Evolutionary conservation across 805 yeast genomes (phyloP), one percentile per base, ranked within the genome.

Genomic region (Wickerhamomyces chaumierensis): DNA sequence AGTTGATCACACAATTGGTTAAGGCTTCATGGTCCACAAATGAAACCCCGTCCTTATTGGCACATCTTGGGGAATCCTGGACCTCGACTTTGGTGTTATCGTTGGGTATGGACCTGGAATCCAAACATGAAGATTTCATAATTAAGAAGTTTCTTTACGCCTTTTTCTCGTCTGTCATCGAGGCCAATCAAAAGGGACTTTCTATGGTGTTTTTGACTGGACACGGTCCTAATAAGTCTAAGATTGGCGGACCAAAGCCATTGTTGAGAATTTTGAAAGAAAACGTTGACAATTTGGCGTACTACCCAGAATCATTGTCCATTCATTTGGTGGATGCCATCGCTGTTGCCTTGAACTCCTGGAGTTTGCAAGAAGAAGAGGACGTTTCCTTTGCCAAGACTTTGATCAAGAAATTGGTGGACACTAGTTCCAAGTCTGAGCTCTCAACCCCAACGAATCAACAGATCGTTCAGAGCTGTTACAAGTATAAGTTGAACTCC

Each of bases 151-250:
- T 71, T 7, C 55, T 80, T 13, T 80, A 77, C 51, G 75, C 71
- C 40, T 79, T 83, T 43, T 71, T 83, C 38, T 69, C 85, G 18
- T 66, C 83, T 0, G 74, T 81, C 3, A 68, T 81, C 71, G 74
- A 70, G 41, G 81, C 84, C 5, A 73, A 75, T 35, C 92, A 83
- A 55, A 84, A 82, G 53, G 94, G 92, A 2, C 56, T 83, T n/a
- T 69, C 88, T 0, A 75, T 80, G 36, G 63, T 78, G 19, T 75
- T 83, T 45, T 65, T 82, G 27, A 78, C 82, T 54, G 77, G 85
- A 18, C 52, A 69, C 54, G 52, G 46, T 18, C 46, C 39, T 20
- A 37, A 41, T 36, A 38, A 48, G 41, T 34, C 44, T 38, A 28
- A 42, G 11, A 13, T 31, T 15, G 29, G 29, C 4, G 33, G 18